These are phyloP conservation scores for Ramicandelaber brevisporus DNA, from an alignment of 192 early-diverging fungal species.

Conservation along the genomic window DNA sequence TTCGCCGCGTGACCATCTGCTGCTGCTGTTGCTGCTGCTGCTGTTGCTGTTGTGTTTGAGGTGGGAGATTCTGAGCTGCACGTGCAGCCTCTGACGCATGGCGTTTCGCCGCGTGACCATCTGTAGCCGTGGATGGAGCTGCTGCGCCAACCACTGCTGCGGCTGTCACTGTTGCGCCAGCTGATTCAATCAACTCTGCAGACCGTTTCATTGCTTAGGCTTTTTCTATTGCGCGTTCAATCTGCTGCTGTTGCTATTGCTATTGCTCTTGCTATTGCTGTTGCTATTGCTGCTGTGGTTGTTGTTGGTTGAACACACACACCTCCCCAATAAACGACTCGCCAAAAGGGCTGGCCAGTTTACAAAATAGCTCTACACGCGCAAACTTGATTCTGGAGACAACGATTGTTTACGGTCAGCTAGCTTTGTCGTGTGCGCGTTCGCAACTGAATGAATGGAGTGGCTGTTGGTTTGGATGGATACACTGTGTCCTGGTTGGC, in stretches of 20 bases:
- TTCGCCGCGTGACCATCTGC: conserved; percentile 8
- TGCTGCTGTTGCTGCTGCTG: conserved; percentile 14
- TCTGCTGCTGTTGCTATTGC: too few relatives aligned
- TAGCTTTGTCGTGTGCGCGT: conserved; percentile 1
- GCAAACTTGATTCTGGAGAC: background rate
- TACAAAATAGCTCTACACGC: background rate
- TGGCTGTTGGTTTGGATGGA: background rate
- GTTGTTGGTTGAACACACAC: background rate
- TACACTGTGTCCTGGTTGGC: background rate
- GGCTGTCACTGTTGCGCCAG: too few relatives aligned
- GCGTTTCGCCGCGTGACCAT: conserved; percentile 2
- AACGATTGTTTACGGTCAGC: background rate
- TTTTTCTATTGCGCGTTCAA: background rate
- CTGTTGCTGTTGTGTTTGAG: conserved; percentile 15
- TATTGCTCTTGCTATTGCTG: background rate
- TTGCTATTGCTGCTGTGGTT: conserved; percentile 1
- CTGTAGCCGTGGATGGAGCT: conserved; percentile 1
- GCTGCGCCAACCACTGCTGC: background rate
- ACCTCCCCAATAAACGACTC: too few relatives aligned
- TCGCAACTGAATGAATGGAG: background rate
- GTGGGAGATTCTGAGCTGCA: conserved; percentile 8
- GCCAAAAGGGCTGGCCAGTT: background rate
- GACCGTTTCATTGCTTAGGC: background rate
- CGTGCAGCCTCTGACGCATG: conserved; percentile 4
- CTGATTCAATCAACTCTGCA: background rate